Evolutionary conservation across 768 basidiomycete species (phyloP).

Genomic region (Rhizopogon vinicolor): DNA sequence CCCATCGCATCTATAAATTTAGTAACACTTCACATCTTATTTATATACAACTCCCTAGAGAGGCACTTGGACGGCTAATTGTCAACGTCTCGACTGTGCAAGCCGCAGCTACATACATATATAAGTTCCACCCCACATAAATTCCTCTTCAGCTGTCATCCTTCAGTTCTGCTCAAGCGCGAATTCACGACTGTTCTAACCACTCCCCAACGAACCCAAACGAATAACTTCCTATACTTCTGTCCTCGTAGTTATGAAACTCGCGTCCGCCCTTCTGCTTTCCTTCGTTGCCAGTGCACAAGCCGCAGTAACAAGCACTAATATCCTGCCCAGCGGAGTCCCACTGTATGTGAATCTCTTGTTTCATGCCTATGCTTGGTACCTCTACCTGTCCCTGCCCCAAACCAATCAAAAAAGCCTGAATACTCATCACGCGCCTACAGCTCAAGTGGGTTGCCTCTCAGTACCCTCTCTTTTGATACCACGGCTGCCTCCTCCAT

Average conservation of each 20-base stretch:
- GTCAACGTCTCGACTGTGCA: too few relatives aligned
- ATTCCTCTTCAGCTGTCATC: too few relatives aligned
- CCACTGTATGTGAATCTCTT: slow-evolving; percentile 15
- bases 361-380: not conserved
- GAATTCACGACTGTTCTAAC: too few relatives aligned
- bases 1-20: too few relatives aligned
- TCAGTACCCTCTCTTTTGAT: slow-evolving; percentile 16
- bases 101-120: too few relatives aligned
- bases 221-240: not conserved
- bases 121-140: too few relatives aligned
- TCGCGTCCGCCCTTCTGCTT: slow-evolving; percentile 3
- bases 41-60: too few relatives aligned
- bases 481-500: slow-evolving; percentile 16
- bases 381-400: not conserved
- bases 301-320: not conserved
- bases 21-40: too few relatives aligned
- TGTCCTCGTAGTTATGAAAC: slow-evolving; percentile 9
- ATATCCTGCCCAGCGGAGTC: slow-evolving; percentile 11
- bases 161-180: too few relatives aligned
- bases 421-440: not conserved
- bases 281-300: slow-evolving; percentile 4
- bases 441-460: slow-evolving; percentile 19
- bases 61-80: too few relatives aligned
- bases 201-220: too few relatives aligned
- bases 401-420: not conserved